Percentiles rank a stretch among this genome's conserved stretches.
These are phyloP conservation scores for Magnaporthales sp. DNA, from an alignment of 2,329 filamentous ascomycete species.

Conservation along the genomic window DNA sequence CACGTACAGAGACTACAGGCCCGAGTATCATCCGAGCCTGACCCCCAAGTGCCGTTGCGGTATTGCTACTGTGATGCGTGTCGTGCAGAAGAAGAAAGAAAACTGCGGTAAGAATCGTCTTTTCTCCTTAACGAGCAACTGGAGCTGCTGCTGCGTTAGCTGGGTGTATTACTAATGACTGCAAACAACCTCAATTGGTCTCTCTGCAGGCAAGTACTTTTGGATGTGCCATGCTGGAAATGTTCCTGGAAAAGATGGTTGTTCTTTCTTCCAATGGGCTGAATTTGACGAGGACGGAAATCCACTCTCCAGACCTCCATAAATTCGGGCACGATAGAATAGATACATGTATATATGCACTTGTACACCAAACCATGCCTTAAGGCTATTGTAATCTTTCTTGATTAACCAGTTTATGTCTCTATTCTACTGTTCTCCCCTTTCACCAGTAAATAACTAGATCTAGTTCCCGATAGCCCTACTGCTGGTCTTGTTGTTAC, in stretches of 20 bases:
- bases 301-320: constrained; percentile 46
- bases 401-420: not conserved
- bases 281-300: constrained; percentile 80
- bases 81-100: constrained; percentile 70
- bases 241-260: constrained; percentile 59
- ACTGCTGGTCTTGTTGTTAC: not conserved
- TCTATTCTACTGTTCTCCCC: not conserved
- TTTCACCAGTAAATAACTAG: not conserved
- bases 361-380: not conserved
- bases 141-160: not conserved
- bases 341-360: not conserved
- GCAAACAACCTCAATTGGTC: not conserved
- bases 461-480: not conserved
- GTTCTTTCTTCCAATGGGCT: constrained; percentile 77
- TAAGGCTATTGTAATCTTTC: not conserved
- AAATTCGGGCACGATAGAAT: not conserved
- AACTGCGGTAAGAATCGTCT: constrained; percentile 43
- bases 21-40: constrained; percentile 63
- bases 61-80: constrained; percentile 60
- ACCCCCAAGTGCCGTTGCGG: constrained; percentile 74
- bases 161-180: not conserved
- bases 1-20: constrained; percentile 83
- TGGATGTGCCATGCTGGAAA: constrained; percentile 87
- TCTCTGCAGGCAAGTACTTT: constrained; percentile 53
- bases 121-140: not conserved